Percentiles rank a stretch among this genome's conserved stretches.
Evolutionary conservation across 106 monocot species (phyloP).

Genomic region (Phalaenopsis equestris): DNA sequence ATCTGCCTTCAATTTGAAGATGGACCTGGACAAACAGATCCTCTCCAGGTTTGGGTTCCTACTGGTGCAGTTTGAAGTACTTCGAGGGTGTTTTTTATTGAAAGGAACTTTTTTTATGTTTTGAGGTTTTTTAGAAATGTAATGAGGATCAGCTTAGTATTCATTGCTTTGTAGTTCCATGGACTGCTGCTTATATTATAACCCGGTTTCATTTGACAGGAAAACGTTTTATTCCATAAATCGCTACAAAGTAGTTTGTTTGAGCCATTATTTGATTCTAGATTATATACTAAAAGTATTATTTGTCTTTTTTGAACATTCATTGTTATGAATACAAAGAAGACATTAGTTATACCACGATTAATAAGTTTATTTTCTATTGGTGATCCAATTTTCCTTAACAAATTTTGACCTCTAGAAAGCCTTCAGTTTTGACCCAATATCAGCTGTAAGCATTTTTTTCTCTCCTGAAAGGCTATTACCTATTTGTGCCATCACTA

Average conservation of each 20-base stretch:
- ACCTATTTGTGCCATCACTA: background rate
- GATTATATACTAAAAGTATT: background rate
- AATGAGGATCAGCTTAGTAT: background rate
- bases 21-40: conserved; percentile 89
- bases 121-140: background rate
- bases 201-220: too few relatives aligned
- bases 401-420: background rate
- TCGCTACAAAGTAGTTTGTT: background rate
- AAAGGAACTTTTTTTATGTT: background rate
- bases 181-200: background rate
- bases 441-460: background rate
- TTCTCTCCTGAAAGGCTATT: background rate
- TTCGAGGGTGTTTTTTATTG: background rate
- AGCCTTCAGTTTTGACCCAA: background rate
- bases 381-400: too few relatives aligned
- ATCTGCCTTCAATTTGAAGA: conserved; percentile 63
- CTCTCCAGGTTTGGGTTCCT: conserved; percentile 49
- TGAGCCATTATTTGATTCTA: background rate
- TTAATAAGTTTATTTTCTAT: background rate
- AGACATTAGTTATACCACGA: background rate
- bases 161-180: background rate
- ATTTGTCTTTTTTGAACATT: background rate
- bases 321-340: background rate
- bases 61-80: background rate
- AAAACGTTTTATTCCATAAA: background rate